Evolutionary conservation across 2,329 filamentous ascomycete species (phyloP).

Genomic region (Aureobasidium sp.): DNA sequence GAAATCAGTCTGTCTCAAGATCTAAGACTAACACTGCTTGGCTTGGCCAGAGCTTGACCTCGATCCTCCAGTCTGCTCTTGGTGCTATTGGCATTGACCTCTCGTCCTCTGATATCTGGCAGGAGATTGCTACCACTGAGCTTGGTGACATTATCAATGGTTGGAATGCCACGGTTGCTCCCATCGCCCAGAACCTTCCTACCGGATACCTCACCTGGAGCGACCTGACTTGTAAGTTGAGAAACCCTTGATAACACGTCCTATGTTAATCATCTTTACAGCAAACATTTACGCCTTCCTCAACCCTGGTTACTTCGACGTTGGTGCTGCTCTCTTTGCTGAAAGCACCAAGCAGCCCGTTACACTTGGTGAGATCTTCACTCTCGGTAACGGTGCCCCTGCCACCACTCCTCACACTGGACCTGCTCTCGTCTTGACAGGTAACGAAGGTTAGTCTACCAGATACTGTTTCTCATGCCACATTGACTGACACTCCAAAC

Average conservation of each 20-base stretch:
- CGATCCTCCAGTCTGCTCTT: constrained; percentile 34
- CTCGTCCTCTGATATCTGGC: constrained; percentile 12
- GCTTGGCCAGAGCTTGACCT: constrained; percentile 28
- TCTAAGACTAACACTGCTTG: not conserved
- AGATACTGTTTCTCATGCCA: too few species aligned
- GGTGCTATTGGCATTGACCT: constrained; percentile 25
- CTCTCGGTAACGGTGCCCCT: constrained; percentile 14
- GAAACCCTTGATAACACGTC: too few species aligned
- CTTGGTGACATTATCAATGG: constrained; percentile 19
- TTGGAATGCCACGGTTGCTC: constrained; percentile 19
- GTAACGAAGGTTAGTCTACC: not conserved
- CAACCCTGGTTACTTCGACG: constrained; percentile 22
- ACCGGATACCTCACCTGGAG: constrained; percentile 23
- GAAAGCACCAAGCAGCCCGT: constrained; percentile 23
- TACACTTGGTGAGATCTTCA: constrained; percentile 25
- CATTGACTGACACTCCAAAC: not conserved
- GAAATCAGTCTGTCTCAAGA: constrained; percentile 11
- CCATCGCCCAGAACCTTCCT: constrained; percentile 10
- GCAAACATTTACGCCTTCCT: constrained; percentile 24
- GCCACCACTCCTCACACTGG: constrained; percentile 17
- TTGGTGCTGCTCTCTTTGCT: constrained; percentile 18
- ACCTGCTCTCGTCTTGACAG: constrained; percentile 24
- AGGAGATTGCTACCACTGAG: constrained; percentile 17
- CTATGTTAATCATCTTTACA: too few species aligned
- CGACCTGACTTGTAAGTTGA: constrained; percentile 11